A percentile compares a stretch with the other conserved stretches of the same genome.
phyloP scores from a whole-genome alignment of 345 rosid species.

The Salix brachista region DNA sequence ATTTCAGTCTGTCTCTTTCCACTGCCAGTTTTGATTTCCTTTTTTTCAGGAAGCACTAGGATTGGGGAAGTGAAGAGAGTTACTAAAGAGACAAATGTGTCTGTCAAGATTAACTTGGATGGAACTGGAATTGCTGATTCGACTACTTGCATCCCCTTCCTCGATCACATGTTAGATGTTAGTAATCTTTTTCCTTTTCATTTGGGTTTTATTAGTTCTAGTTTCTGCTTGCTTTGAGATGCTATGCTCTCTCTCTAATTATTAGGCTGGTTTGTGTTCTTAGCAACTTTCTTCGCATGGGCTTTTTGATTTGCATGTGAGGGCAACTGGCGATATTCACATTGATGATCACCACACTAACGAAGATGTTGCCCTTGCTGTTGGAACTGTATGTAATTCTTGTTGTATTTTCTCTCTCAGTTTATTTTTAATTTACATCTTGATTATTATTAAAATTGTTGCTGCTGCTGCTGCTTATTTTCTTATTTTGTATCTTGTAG shows the following conservation, averaged over 20 bases:
- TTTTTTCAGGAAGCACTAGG: conserved; percentile 25
- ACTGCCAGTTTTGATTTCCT: neutral
- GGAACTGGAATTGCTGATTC: conserved; percentile 84
- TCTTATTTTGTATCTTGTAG: neutral
- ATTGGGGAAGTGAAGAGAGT: conserved; percentile 79
- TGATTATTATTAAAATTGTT: neutral
- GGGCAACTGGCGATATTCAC: conserved; percentile 85
- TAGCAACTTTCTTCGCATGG: conserved; percentile 99
- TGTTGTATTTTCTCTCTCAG: neutral
- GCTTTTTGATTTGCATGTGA: conserved; percentile 76
- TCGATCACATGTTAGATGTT: conserved; percentile 92
- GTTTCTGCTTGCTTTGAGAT: neutral
- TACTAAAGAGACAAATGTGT: conserved; percentile 81
- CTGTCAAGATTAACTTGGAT: conserved; percentile 69
- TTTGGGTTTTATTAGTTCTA: neutral
- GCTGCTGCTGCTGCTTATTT: neutral
- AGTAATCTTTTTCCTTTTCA: neutral
- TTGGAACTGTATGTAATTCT: conserved; percentile 58
- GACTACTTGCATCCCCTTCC: conserved; percentile 68
- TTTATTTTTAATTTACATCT: neutral
- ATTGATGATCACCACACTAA: conserved; percentile 93
- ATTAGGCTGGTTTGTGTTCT: neutral
- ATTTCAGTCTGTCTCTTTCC: neutral
- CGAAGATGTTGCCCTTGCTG: conserved; percentile 90
- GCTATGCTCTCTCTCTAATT: neutral